phyloP scores from a whole-genome alignment of 192 early-diverging fungal genomes.

The Entomortierella parvispora region DNA sequence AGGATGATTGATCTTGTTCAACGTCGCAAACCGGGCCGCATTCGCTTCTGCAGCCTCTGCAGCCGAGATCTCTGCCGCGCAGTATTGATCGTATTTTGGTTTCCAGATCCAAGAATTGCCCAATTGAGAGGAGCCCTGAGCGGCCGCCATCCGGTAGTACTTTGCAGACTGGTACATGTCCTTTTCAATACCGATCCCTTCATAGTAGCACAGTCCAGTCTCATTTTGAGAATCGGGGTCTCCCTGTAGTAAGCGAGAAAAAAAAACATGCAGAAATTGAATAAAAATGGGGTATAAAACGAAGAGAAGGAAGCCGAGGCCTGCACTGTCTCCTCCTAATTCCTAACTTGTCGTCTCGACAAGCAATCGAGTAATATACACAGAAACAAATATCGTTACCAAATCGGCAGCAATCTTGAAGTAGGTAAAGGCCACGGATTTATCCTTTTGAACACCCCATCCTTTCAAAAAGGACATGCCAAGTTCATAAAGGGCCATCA shows the following conservation, averaged over 20 bases:
- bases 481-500: constrained; percentile 86
- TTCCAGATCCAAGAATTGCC: constrained; percentile 90
- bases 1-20: too few relatives aligned
- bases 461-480: constrained; percentile 77
- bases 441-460: constrained; percentile 83
- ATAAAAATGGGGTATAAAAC: neutral
- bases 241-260: constrained; percentile 45
- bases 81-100: constrained; percentile 75
- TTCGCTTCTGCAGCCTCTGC: neutral
- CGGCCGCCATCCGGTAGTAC: constrained; percentile 80
- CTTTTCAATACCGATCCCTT: constrained; percentile 79
- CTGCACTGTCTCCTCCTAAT: too few relatives aligned
- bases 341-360: too few relatives aligned
- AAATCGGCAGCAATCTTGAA: constrained; percentile 86
- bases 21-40: neutral
- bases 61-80: constrained; percentile 27
- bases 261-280: neutral
- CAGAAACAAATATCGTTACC: too few relatives aligned
- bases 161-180: constrained; percentile 78
- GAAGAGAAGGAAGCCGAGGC: neutral
- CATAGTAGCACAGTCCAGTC: constrained; percentile 74
- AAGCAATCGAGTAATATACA: too few relatives aligned
- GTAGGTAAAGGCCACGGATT: constrained; percentile 78
- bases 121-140: constrained; percentile 76
- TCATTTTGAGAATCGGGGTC: constrained; percentile 83